Conservation (phyloP, 2,329 filamentous ascomycete genomes). For the Pseudophaeomoniella oleicola region DNA sequence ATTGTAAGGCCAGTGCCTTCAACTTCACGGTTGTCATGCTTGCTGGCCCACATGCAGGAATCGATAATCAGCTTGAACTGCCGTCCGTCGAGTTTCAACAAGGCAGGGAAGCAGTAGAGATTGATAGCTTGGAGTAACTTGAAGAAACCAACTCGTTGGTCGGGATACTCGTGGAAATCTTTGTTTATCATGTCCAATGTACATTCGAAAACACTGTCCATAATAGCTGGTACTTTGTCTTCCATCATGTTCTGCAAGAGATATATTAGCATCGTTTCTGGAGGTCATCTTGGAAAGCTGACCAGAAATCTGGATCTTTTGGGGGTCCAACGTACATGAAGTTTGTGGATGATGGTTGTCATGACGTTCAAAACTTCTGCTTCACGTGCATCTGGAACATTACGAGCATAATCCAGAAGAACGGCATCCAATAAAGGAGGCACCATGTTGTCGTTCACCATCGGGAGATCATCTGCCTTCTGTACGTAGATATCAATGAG, state of each 20-base stretch:
- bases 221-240: conserved; percentile 90
- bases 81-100: conserved; percentile 84
- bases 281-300: conserved; percentile 14
- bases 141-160: conserved; percentile 99
- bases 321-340: conserved; percentile 64
- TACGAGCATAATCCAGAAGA: conserved; percentile 89
- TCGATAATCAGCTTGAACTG: conserved; percentile 99
- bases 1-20: conserved; percentile 94
- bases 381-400: conserved; percentile 88
- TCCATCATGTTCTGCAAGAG: conserved; percentile 70
- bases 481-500: conserved; percentile 97
- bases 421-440: conserved; percentile 91
- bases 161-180: conserved; percentile 97
- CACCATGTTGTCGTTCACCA: conserved; percentile 86
- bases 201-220: conserved; percentile 98
- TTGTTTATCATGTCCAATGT: conserved; percentile 99
- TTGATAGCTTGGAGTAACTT: conserved; percentile 93
- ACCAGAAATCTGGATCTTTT: conserved; percentile 36
- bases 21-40: conserved; percentile 97
- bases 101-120: conserved; percentile 86
- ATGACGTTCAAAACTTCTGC: conserved; percentile 95
- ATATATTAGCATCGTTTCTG: no score
- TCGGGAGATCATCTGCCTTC: conserved; percentile 89
- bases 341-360: conserved; percentile 91
- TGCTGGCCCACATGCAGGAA: conserved; percentile 99